A percentile compares a stretch with the other conserved stretches of the same genome.
Evolutionary conservation across 306 rosid species (phyloP).

Genomic region (Phaseolus lunatus): DNA sequence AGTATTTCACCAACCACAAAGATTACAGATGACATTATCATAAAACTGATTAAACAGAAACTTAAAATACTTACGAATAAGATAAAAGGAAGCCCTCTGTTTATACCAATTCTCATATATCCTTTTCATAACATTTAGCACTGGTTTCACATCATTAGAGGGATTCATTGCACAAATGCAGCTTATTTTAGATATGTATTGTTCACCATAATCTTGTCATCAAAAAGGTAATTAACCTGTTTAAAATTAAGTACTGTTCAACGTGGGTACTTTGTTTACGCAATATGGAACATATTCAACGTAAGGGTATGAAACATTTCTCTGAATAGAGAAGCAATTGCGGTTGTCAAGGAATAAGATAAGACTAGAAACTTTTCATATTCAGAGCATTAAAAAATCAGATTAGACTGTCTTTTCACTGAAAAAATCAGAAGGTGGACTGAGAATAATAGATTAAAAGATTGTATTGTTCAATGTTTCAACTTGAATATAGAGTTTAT

Average conservation of each 20-base stretch:
- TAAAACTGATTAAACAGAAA: no score
- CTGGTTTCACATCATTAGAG: no score
- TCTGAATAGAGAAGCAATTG: neutral
- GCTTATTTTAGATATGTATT: no score
- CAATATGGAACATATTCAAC: neutral
- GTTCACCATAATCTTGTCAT: no score
- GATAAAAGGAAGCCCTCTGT: no score
- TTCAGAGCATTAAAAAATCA: slow-evolving; percentile 10
- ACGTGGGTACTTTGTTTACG: neutral
- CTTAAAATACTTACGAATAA: no score
- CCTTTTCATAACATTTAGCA: no score
- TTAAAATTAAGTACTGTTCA: neutral
- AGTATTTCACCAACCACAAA: neutral
- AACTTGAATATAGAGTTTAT: no score
- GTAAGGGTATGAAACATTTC: neutral
- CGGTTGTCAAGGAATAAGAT: neutral
- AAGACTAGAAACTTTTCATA: neutral
- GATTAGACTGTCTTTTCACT: neutral
- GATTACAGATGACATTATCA: neutral
- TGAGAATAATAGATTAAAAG: no score
- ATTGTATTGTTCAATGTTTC: neutral
- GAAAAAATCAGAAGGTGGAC: neutral
- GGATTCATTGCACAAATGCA: no score
- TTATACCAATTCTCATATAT: no score
- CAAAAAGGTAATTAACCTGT: no score